Conservation (phyloP, 345 rosid genomes). For the Trapa bicornis region DNA sequence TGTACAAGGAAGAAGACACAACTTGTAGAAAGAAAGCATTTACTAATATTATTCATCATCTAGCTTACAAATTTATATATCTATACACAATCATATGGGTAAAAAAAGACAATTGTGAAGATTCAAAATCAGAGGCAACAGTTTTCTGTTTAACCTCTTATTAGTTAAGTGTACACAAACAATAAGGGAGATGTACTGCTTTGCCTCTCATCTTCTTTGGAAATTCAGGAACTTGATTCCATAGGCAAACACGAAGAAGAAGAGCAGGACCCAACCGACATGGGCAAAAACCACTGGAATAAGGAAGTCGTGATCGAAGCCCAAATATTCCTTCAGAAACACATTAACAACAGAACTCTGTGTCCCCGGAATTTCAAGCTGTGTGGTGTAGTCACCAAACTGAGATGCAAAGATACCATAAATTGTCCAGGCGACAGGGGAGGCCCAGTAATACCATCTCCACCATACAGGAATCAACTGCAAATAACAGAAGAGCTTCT, state of each 20-base stretch:
- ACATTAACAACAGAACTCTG: constrained; percentile 1
- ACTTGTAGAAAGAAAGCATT: neutral
- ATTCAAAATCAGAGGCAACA: constrained; percentile 1
- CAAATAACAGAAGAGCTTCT: neutral
- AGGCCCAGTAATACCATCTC: constrained; percentile 43
- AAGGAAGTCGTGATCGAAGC: constrained; percentile 25
- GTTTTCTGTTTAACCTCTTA: constrained; percentile 5
- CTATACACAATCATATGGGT: neutral
- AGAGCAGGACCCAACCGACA: constrained; percentile 25
- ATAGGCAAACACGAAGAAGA: constrained; percentile 29
- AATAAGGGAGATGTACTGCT: neutral
- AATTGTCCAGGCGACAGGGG: constrained; percentile 36
- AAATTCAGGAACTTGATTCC: constrained; percentile 35
- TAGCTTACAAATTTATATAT: neutral
- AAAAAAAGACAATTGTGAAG: neutral
- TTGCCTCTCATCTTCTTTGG: constrained; percentile 22
- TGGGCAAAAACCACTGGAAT: constrained; percentile 22
- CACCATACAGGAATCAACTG: constrained; percentile 34
- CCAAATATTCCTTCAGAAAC: constrained; percentile 19
- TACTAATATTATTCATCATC: neutral
- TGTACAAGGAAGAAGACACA: neutral
- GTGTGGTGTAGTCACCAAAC: constrained; percentile 12
- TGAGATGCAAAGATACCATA: constrained; percentile 30
- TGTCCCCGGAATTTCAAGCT: neutral
- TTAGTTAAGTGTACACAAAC: neutral